A percentile compares a stretch with the other conserved stretches of the same genome.
Conservation (phyloP, 768 basidiomycete genomes). For the Saitozyma sp. region DNA sequence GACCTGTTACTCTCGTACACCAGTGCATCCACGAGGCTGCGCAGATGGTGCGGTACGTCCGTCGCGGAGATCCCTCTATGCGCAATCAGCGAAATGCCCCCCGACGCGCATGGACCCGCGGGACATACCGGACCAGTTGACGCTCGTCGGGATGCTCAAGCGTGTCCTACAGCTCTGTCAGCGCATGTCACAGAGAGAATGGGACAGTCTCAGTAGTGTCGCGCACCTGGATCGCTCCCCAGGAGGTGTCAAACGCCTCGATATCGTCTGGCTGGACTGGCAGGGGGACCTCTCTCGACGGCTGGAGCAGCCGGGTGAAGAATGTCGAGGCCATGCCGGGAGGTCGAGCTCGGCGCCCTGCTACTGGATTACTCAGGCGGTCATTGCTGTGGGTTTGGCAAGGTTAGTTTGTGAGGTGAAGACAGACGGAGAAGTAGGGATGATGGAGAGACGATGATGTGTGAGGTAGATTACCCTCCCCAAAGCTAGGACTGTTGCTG, state of each 20-base stretch:
- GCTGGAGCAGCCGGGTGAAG: conserved; percentile 43
- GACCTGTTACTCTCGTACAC: conserved; percentile 79
- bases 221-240: conserved; percentile 39
- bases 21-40: conserved; percentile 78
- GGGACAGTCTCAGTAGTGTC: not conserved
- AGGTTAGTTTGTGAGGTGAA: no score
- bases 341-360: conserved; percentile 25
- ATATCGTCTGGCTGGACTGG: conserved; percentile 27
- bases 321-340: conserved; percentile 10
- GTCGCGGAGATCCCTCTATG: conserved; percentile 74
- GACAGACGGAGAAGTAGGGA: no score
- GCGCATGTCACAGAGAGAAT: no score
- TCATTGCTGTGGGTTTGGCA: not conserved
- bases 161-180: conserved; percentile 61
- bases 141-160: conserved; percentile 86
- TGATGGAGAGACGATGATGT: no score
- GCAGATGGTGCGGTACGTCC: conserved; percentile 71
- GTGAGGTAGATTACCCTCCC: no score
- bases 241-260: conserved; percentile 38
- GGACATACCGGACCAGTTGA: conserved; percentile 60
- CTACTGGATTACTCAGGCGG: not conserved
- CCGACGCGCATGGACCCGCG: not conserved
- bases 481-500: no score
- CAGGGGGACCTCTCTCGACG: conserved; percentile 19
- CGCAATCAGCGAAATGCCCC: not conserved